Percentiles rank a stretch among this genome's conserved stretches.
Conservation (phyloP, 108 stramenopile species). For the Phaeodactylum tricornutum region DNA sequence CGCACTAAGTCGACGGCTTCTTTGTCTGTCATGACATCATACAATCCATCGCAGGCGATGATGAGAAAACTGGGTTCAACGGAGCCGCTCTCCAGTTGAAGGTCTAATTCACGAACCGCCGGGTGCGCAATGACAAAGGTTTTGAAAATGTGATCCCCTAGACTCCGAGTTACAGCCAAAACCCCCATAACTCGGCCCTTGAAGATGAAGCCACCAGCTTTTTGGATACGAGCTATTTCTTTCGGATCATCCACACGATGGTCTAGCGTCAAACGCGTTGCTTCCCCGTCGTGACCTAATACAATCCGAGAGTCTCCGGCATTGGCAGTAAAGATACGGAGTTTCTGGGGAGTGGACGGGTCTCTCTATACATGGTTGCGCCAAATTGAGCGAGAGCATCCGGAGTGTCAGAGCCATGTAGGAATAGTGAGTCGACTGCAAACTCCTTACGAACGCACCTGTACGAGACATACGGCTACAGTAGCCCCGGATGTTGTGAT, state of each 20-base stretch:
- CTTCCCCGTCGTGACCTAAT: slow-evolving; percentile 40
- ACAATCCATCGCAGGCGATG: slow-evolving; percentile 85
- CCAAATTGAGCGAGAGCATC: too few relatives aligned
- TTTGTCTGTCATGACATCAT: slow-evolving; percentile 84
- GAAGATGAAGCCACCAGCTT: slow-evolving; percentile 74
- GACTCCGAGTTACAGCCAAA: slow-evolving; percentile 72
- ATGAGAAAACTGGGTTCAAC: slow-evolving; percentile 38
- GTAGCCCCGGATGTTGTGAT: slow-evolving; percentile 87
- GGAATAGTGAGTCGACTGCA: too few relatives aligned
- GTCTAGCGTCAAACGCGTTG: slow-evolving; percentile 57
- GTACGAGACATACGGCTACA: slow-evolving; percentile 81
- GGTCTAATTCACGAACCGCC: slow-evolving; percentile 18
- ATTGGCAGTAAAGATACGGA: slow-evolving; percentile 82
- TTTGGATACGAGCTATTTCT: slow-evolving; percentile 66
- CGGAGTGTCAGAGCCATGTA: too few relatives aligned
- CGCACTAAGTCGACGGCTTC: slow-evolving; percentile 68
- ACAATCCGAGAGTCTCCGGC: slow-evolving; percentile 92
- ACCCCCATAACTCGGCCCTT: slow-evolving; percentile 77
- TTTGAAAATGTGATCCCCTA: slow-evolving; percentile 90
- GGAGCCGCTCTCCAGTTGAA: neutral
- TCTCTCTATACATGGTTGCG: too few relatives aligned
- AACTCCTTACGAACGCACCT: slow-evolving; percentile 1
- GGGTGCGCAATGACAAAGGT: slow-evolving; percentile 78
- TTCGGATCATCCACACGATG: slow-evolving; percentile 67
- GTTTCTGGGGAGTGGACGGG: slow-evolving; percentile 2